These are phyloP conservation scores for Iberis amara DNA, from an alignment of 441 rosid genomes.

Conservation along the genomic window DNA sequence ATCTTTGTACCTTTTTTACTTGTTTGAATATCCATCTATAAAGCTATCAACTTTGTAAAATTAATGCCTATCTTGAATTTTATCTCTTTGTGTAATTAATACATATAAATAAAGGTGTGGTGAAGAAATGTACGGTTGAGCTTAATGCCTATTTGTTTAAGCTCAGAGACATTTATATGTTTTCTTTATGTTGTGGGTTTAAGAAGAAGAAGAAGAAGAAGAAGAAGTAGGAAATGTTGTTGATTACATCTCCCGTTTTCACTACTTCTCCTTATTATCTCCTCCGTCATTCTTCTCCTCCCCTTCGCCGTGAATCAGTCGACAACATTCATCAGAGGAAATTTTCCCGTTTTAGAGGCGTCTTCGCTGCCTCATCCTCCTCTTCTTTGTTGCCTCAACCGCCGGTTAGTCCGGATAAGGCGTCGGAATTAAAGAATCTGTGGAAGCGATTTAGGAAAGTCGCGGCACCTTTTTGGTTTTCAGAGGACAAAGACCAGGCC, in stretches of 20 bases:
- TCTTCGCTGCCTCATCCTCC: slow-evolving; percentile 11
- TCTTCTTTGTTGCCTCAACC: slow-evolving; percentile 24
- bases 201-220: background rate
- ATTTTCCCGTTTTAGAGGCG: slow-evolving; percentile 10
- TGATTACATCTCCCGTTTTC: slow-evolving; percentile 25
- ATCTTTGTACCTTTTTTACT: no score
- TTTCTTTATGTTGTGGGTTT: no score
- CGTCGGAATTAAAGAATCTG: slow-evolving; percentile 39
- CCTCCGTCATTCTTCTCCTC: slow-evolving; percentile 14
- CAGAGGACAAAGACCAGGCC: slow-evolving; percentile 69
- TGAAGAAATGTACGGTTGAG: slow-evolving; percentile 6
- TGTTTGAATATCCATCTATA: no score
- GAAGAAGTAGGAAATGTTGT: slow-evolving; percentile 9
- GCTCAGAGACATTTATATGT: no score
- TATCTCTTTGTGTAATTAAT: background rate
- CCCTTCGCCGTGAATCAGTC: slow-evolving; percentile 19
- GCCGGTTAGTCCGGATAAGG: slow-evolving; percentile 32
- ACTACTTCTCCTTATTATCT: slow-evolving; percentile 17
- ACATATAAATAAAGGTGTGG: background rate
- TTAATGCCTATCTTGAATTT: no score
- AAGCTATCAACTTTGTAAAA: background rate
- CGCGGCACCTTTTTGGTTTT: slow-evolving; percentile 86
- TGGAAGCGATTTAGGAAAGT: slow-evolving; percentile 76
- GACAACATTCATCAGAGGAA: slow-evolving; percentile 5
- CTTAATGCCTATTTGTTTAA: no score